A percentile compares a stretch with the other conserved stretches of the same genome.
These are phyloP conservation scores for Botrytis deweyae DNA, from an alignment of 2,329 filamentous ascomycete species.

Conservation along the genomic window DNA sequence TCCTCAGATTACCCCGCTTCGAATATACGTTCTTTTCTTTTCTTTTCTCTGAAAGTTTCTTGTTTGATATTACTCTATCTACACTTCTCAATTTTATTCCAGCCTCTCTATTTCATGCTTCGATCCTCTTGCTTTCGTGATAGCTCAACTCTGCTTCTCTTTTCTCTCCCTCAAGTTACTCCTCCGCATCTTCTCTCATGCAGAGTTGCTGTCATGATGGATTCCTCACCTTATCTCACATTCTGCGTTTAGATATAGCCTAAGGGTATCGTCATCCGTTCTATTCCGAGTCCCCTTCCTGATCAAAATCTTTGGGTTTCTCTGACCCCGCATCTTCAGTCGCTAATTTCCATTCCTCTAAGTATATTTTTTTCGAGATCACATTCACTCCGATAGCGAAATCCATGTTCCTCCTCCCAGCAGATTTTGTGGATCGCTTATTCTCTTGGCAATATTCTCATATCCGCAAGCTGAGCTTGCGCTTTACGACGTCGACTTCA, in stretches of 20 bases:
- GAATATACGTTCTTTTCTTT: neutral
- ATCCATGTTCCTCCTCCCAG: fast-evolving
- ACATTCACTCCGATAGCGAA: neutral
- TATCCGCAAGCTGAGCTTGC: too few relatives aligned
- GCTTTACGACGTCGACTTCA: fast-evolving
- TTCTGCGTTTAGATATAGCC: fast-evolving
- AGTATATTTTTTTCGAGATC: fast-evolving
- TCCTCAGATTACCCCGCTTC: neutral
- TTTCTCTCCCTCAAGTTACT: neutral
- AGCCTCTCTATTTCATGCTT: neutral
- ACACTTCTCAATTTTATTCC: neutral
- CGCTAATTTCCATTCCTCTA: neutral
- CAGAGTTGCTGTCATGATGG: neutral
- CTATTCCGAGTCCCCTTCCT: neutral
- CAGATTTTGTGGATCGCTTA: neutral
- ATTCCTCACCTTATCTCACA: neutral
- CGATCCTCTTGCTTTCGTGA: neutral
- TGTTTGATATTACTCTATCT: neutral
- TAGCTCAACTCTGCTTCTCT: neutral
- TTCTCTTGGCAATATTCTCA: neutral
- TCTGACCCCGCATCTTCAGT: fast-evolving
- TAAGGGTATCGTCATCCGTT: neutral
- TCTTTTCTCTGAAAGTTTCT: neutral
- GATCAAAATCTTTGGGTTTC: neutral
- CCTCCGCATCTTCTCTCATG: neutral